Percentiles rank a stretch among this genome's conserved stretches.
Evolutionary conservation across 139 green algal species (phyloP).

Genomic region (Picochlorum sp.): DNA sequence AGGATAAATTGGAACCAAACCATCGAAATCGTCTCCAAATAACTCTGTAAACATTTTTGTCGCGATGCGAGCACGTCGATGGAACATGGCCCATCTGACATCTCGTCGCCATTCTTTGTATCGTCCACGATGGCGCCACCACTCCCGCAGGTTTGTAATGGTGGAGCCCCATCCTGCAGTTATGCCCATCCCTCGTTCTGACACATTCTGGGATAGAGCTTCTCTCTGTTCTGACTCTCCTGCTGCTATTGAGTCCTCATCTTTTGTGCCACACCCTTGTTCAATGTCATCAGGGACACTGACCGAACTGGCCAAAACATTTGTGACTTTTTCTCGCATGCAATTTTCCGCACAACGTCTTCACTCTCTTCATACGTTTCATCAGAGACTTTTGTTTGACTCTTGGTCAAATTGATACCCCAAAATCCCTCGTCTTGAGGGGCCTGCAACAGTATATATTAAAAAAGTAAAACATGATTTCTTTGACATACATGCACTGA

Average conservation of each 20-base stretch:
- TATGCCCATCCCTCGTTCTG: conserved; percentile 10
- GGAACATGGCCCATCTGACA: conserved; percentile 32
- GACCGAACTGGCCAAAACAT: no score
- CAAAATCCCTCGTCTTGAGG: conserved; percentile 1
- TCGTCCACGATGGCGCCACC: conserved; percentile 5
- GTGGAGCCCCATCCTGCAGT: conserved; percentile 4
- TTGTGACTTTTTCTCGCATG: no score
- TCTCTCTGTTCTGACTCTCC: no score
- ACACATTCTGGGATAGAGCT: background rate
- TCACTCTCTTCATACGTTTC: background rate
- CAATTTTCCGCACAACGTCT: no score
- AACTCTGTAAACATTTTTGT: conserved; percentile 30
- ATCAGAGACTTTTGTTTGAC: background rate
- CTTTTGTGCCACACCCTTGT: no score
- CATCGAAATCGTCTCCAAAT: conserved; percentile 32
- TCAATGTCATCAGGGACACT: no score
- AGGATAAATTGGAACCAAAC: conserved; percentile 34
- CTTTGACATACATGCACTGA: background rate
- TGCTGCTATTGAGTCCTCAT: no score
- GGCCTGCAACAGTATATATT: background rate
- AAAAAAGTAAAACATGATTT: no score
- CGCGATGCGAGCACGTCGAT: conserved; percentile 24
- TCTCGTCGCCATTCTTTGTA: conserved; percentile 25
- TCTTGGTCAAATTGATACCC: background rate
- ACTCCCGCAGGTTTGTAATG: background rate